Evolutionary conservation across 2,329 filamentous ascomycete genomes (phyloP).

Genomic region (Colletotrichum orchidophilum): DNA sequence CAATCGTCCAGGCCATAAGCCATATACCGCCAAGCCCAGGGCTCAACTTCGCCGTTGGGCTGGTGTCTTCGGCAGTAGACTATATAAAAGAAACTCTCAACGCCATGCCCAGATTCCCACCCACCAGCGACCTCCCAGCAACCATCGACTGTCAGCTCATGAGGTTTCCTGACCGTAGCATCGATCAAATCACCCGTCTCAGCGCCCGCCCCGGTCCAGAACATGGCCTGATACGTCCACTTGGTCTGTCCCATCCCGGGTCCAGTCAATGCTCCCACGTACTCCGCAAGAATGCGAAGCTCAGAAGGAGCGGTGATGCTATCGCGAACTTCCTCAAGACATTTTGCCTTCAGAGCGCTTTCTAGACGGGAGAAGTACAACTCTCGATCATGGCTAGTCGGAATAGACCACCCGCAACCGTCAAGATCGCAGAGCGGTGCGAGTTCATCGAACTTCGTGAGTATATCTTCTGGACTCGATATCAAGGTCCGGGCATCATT

Average conservation of each 20-base stretch:
- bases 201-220: background rate
- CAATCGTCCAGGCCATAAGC: background rate
- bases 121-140: background rate
- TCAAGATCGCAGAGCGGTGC: background rate
- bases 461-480: background rate
- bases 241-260: background rate
- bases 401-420: background rate
- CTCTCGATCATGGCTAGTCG: background rate
- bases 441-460: background rate
- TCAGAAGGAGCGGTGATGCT: background rate
- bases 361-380: background rate
- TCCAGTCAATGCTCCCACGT: background rate
- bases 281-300: background rate
- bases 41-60: background rate
- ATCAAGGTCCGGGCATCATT: background rate
- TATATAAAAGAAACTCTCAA: background rate
- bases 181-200: background rate
- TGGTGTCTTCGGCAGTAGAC: background rate
- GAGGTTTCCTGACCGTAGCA: background rate
- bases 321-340: background rate
- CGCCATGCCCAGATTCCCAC: background rate
- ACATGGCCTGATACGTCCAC: background rate
- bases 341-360: background rate
- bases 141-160: background rate
- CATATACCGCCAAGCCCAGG: background rate